Percentiles rank a stretch among this genome's conserved stretches.
Evolutionary conservation across 1,284 basidiomycete species (phyloP).

Genomic region (Chalciporus piperatoides): DNA sequence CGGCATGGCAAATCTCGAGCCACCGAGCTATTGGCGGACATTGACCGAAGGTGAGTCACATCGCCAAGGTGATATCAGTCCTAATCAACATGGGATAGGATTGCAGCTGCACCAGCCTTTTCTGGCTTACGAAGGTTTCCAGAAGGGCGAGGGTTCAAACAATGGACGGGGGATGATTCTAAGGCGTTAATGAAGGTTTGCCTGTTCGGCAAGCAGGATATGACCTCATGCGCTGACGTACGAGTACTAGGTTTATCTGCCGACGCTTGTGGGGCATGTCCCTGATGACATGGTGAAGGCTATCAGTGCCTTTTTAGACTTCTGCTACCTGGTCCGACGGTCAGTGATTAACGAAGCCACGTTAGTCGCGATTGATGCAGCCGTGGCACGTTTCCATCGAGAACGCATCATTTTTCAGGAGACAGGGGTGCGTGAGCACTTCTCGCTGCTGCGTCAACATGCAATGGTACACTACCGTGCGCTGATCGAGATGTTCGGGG

Average conservation of each 20-base stretch:
- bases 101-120: conserved; percentile 5
- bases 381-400: conserved; percentile 10
- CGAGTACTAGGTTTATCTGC: too few relatives aligned
- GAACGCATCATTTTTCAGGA: conserved; percentile 7
- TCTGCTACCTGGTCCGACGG: conserved; percentile 22
- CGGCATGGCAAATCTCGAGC: too few relatives aligned
- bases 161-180: conserved; percentile 16
- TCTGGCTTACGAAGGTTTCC: conserved; percentile 7
- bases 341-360: conserved; percentile 8
- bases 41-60: too few relatives aligned
- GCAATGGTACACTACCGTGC: conserved; percentile 10
- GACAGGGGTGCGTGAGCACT: conserved; percentile 8
- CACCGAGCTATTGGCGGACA: too few relatives aligned
- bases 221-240: too few relatives aligned
- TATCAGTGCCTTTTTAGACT: conserved; percentile 19
- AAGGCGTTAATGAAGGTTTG: conserved; percentile 22
- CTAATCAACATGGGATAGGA: too few relatives aligned
- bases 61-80: too few relatives aligned
- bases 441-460: conserved; percentile 25
- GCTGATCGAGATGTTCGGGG: conserved; percentile 10
- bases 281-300: conserved; percentile 9
- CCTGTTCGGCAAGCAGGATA: too few relatives aligned
- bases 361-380: conserved; percentile 13
- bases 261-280: conserved; percentile 10
- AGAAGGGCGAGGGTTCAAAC: conserved; percentile 8